Evolutionary conservation across 768 basidiomycete genomes (phyloP), one percentile per base, ranked within the genome.

Genomic region (Neoboletus subvelutipes): DNA sequence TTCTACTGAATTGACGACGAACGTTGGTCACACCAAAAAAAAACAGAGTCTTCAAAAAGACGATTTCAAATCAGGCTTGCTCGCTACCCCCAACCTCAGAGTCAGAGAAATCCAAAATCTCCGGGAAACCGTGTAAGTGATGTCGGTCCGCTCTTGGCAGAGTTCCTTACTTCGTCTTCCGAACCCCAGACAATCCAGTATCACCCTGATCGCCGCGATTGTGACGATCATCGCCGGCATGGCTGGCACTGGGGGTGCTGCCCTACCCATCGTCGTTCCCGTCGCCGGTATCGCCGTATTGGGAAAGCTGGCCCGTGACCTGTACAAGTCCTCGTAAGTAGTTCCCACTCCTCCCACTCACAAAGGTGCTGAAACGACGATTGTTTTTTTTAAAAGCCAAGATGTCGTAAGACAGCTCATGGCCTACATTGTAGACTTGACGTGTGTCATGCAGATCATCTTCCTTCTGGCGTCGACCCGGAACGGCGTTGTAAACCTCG

Each of bases 271-370:
- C n/a, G 40, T 52, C 26, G 54, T 55, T 11, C 50, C 54, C 18
- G 22, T 55, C 10, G 56, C 29, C 9, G 45, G 43, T 2, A 1
- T 40, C 5, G 39, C 31, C 7, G 22, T 57, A n/a, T 28, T 55
- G 29, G 52, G 12, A 37, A 57, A 54, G 24, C 4, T 56, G 12
- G 42, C 55, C 2, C 26, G n/a, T 17, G 39, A 57, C 26, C 0
- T 43, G 18, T 58, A 58, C 41, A 52, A 18, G 18, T 18, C 56
- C 5, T 48, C 56, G 56, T 58, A 39, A 24, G 58, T 33, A 6
- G 8, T 10, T n/a, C 17, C 13, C 5, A 2, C 17, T 3, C n/a
- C 1, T 12, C 10, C 20, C 20, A 8, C 24, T 3, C 40, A 17
- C 9, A 11, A 8, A 24, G 6, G 4, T 33, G 11, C 10, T 12